A percentile compares a stretch with the other conserved stretches of the same genome.
phyloP scores from a whole-genome alignment of 768 basidiomycete genomes.

The Lentinula aciculospora region DNA sequence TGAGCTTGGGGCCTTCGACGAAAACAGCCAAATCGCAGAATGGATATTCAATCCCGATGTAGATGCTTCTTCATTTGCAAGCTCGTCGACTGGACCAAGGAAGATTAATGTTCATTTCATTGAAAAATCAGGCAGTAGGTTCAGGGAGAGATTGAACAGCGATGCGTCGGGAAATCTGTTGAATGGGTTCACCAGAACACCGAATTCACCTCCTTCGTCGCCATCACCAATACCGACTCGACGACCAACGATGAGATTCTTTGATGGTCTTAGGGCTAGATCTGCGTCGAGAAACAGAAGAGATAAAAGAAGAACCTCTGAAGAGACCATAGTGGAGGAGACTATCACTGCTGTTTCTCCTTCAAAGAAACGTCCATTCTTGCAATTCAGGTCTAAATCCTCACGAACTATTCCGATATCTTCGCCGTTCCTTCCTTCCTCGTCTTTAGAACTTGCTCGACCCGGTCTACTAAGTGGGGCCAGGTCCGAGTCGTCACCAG shows the following conservation, averaged over 20 bases:
- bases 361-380: conserved; percentile 2
- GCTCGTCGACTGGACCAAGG: not conserved
- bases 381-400: conserved; percentile 1
- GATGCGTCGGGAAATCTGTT: not conserved
- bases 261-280: not conserved
- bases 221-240: not conserved
- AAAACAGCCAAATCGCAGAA: conserved; percentile 9
- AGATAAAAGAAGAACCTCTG: not conserved
- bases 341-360: not conserved
- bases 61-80: not conserved
- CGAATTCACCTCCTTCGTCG: not conserved
- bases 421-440: not conserved
- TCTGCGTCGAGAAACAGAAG: not conserved
- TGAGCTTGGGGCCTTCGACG: conserved; percentile 8
- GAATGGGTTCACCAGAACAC: not conserved
- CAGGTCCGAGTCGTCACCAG: not conserved
- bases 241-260: not conserved
- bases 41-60: conserved; percentile 8
- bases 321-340: not conserved
- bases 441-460: not conserved
- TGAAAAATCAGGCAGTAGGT: conserved; percentile 5
- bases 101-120: not conserved
- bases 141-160: conserved; percentile 4
- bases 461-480: not conserved
- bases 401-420: not conserved